Conservation (phyloP, 2,329 filamentous ascomycete species). For the Parascedosporium putredinis region DNA sequence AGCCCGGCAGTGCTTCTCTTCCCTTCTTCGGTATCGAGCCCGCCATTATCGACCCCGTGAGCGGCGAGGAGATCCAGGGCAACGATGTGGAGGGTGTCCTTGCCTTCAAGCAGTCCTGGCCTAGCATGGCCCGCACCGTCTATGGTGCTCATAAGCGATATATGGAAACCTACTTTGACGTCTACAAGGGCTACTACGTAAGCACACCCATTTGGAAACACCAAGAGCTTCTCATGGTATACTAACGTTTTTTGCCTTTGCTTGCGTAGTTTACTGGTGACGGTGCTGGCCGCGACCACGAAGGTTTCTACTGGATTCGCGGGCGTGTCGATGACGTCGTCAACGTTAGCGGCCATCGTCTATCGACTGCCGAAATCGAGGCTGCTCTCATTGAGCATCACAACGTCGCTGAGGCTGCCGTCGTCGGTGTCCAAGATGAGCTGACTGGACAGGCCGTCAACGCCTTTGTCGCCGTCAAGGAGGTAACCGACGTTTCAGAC, state of each 20-base stretch:
- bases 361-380: constrained; percentile 97
- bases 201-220: too few species aligned
- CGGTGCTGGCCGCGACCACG: constrained; percentile 89
- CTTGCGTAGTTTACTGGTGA: constrained; percentile 71
- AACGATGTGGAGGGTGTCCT: constrained; percentile 97
- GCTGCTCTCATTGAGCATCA: constrained; percentile 89
- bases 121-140: constrained; percentile 95
- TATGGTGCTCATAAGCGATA: constrained; percentile 97
- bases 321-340: constrained; percentile 97
- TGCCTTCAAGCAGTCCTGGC: constrained; percentile 96
- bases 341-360: constrained; percentile 90
- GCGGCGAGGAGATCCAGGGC: constrained; percentile 82
- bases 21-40: constrained; percentile 99
- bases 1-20: constrained; percentile 89
- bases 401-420: constrained; percentile 83
- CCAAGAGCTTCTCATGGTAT: too few species aligned
- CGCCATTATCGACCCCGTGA: constrained; percentile 92
- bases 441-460: constrained; percentile 95
- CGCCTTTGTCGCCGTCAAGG: constrained; percentile 89
- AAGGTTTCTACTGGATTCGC: constrained; percentile 99
- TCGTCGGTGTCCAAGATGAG: constrained; percentile 87
- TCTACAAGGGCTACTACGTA: constrained; percentile 97
- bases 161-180: constrained; percentile 96
- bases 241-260: background rate
- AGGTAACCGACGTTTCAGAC: constrained; percentile 68